These are phyloP conservation scores for Ganoderma leucocontextum DNA, from an alignment of 1,284 basidiomycete species.

Conservation along the genomic window DNA sequence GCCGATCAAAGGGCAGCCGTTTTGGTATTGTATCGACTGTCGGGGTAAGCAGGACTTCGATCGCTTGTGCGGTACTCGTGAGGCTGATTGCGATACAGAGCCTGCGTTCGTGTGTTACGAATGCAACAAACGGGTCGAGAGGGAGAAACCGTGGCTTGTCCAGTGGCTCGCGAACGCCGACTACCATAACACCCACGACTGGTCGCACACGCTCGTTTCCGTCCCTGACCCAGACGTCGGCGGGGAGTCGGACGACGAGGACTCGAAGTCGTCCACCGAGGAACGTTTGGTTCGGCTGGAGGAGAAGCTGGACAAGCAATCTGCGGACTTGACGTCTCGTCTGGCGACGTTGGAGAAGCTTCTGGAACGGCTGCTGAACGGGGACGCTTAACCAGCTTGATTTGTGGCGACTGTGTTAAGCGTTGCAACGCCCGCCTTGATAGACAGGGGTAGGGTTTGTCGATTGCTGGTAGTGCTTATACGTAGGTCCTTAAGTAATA, in stretches of 20 bases:
- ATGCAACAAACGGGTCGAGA: conserved; percentile 18
- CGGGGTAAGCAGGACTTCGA: background rate
- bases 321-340: background rate
- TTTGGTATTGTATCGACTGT: conserved; percentile 4
- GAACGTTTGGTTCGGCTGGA: background rate
- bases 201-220: conserved; percentile 18
- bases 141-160: conserved; percentile 14
- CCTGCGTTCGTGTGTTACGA: conserved; percentile 6
- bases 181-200: conserved; percentile 10
- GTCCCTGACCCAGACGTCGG: background rate
- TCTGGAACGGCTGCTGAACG: background rate
- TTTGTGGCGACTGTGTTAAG: too few species aligned
- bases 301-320: background rate
- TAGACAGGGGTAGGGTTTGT: too few species aligned
- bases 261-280: background rate
- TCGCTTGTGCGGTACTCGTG: background rate
- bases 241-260: background rate
- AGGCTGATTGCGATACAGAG: background rate
- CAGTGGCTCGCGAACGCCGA: background rate
- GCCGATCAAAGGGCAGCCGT: background rate
- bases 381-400: too few species aligned
- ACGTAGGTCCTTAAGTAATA: too few species aligned
- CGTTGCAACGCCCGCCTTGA: too few species aligned
- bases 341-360: background rate
- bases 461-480: too few species aligned